Percentiles rank a stretch among this genome's conserved stretches.
phyloP scores from a whole-genome alignment of 176 grass and related monocot genomes.

The Zea luxurians region DNA sequence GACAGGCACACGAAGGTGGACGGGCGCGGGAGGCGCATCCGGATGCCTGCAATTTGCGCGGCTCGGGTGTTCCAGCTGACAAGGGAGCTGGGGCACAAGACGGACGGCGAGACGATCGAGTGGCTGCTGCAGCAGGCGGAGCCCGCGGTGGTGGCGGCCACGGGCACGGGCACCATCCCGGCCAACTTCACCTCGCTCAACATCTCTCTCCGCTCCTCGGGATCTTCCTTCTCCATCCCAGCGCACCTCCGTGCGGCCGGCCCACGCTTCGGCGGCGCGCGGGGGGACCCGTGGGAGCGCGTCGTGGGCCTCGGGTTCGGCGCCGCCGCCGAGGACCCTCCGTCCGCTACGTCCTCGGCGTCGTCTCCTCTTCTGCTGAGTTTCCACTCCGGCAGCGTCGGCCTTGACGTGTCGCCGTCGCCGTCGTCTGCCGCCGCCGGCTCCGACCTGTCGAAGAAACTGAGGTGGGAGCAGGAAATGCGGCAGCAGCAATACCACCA shows the following conservation, averaged over 20 bases:
- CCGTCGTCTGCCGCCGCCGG: constrained; percentile 40
- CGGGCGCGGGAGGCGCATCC: constrained; percentile 85
- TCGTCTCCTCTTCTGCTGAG: constrained; percentile 66
- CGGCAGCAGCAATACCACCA: constrained; percentile 57
- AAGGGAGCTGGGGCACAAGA: constrained; percentile 89
- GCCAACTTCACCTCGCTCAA: constrained; percentile 96
- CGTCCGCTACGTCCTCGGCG: constrained; percentile 34
- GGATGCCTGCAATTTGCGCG: constrained; percentile 92
- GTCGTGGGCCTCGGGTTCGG: constrained; percentile 61
- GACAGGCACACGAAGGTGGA: constrained; percentile 97
- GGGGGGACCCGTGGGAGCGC: constrained; percentile 58
- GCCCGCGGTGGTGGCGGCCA: constrained; percentile 88
- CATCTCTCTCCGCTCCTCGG: constrained; percentile 90
- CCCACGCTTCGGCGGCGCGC: constrained; percentile 14
- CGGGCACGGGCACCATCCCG: constrained; percentile 93
- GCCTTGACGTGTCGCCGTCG: constrained; percentile 60
- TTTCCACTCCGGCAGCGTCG: constrained; percentile 78
- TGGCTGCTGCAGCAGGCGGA: constrained; percentile 97
- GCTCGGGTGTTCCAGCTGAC: constrained; percentile 97
- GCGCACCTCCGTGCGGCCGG: constrained; percentile 51
- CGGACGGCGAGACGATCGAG: constrained; percentile 98
- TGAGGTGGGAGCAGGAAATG: constrained; percentile 71
- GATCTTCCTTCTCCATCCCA: constrained; percentile 66
- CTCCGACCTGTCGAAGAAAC: constrained; percentile 55
- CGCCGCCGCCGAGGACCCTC: constrained; percentile 43